Base-by-base conservation (phyloP, 2,329 filamentous ascomycete genomes). In the Corynespora cassiicola region DNA sequence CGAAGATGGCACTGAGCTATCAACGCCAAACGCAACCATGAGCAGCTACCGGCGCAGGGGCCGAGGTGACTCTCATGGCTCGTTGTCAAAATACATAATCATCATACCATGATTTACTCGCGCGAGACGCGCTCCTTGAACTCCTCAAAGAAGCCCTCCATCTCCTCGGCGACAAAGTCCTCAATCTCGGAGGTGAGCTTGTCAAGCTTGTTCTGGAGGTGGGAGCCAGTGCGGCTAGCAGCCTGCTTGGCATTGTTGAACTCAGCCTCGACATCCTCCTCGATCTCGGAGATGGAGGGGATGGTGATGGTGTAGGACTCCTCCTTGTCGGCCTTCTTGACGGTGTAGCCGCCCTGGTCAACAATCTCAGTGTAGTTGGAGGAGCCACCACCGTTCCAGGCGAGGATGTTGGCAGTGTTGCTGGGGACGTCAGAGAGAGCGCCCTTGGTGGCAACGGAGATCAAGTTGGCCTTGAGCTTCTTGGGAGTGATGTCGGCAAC, bases 311-410 rank as follows among this genome's bases (percentile, higher is more conserved):
- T 56, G 52, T 59, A 49, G 44, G 58, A 50, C 27, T 66, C 59
- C 43, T 58, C 44, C 42, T 59, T 46, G 22, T 39, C 51, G 21
- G 49, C 39, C 54, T 61, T 62, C 49, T 57, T 59, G 50, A 70
- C 77, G 57, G 80, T 79, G 78, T 91, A 92, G 62, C 82, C 77
- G 63, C 89, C 88, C 58, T 83, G 77, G 58, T 83, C 75, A 50
- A 95, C 73, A 63, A 96, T 96, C 59, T 87, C 78, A 46, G 82
- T 81, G 83, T 88, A 96, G 86, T 99, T 96, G 76, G 81, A 85
- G 67, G 83, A 87, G 65, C 94, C 94, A 75, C 90, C 95, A 69
- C 95, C 94, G 82, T 99, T 99, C 92, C 91, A 99, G 72, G 92
- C 92, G 49, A 99, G 90, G 66, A 96, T 79, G 82, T 99, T 99